Base-by-base conservation (phyloP, 2,329 filamentous ascomycete genomes). In the Fusarium caatingaense region DNA sequence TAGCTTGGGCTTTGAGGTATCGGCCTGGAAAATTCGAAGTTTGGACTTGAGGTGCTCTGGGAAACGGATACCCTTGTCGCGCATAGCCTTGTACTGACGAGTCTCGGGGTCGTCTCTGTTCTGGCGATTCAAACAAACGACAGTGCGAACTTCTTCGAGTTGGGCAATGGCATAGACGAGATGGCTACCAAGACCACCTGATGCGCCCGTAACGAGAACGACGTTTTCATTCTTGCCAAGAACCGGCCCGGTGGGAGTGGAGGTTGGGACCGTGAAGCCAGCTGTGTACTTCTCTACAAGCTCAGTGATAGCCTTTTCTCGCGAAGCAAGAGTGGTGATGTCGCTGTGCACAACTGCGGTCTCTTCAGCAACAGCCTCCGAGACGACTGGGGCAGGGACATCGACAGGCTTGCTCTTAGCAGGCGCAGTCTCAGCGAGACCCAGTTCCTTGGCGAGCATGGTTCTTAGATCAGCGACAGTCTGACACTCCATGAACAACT, bases 401-500 rank as follows among this genome's bases (percentile, higher is more conserved):
- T 18, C 20, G 0, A 16, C 25, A 16, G 55, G 50, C 0, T 56
- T 53, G 20, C 13, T 18, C 6, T 10, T 18, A 3, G 51, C 10
- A 1, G 59, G 23, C 3, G 30, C 15, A 2, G 12, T 11, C 6
- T 16, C 45, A 5, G 20, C 15, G 8, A 25, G 25, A 0, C 48
- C 56, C 48, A 67, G 58, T 3, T 69, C 66, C 3, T 41, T 57
- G 6, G 46, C 32, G 5, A 69, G 3, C 66, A 69, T 70, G 2
- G 4, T 18, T 16, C 44, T 70, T 10, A 69, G 28, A 8, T 70
- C 66, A 0, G 34, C 51, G 0, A 69, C 62, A 0, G 66, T 70
- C 25, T 70, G 62, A 1, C 66, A 69, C 1, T 69, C 66, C 49
- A 69, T 66, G 27, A 69, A 69, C 9, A 69, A 18, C n/a, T 69